Percentiles rank a stretch among this genome's conserved stretches.
Evolutionary conservation across 2,329 filamentous ascomycete genomes (phyloP).

Genomic region (Diaporthe sp.): DNA sequence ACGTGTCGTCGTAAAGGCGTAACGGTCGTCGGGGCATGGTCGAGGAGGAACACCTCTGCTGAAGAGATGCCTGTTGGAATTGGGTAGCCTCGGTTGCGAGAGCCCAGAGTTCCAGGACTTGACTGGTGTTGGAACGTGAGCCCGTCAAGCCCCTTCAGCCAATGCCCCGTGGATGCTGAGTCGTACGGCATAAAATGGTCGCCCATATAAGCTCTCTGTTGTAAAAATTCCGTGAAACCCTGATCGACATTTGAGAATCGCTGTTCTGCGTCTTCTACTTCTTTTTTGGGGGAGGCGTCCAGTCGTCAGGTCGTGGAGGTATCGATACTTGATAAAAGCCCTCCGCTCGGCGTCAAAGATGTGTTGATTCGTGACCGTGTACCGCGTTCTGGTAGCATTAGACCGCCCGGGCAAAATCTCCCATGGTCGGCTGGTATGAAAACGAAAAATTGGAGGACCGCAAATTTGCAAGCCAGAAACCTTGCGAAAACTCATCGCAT

Average conservation of each 20-base stretch:
- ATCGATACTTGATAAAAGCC: slow-evolving; percentile 18
- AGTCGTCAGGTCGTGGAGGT: slow-evolving; percentile 35
- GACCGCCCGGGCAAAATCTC: slow-evolving; percentile 9
- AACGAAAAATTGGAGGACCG: slow-evolving; percentile 13
- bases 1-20: slow-evolving; percentile 36
- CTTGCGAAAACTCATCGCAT: slow-evolving; percentile 21
- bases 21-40: slow-evolving; percentile 37
- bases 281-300: slow-evolving; percentile 16
- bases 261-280: slow-evolving; percentile 19
- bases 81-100: slow-evolving; percentile 32
- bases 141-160: slow-evolving; percentile 35
- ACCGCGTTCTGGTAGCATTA: slow-evolving; percentile 31
- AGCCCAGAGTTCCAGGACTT: slow-evolving; percentile 25
- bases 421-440: slow-evolving; percentile 21
- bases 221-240: slow-evolving; percentile 31
- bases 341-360: slow-evolving; percentile 28
- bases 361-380: slow-evolving; percentile 29
- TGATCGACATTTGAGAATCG: slow-evolving; percentile 27
- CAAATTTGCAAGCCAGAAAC: slow-evolving; percentile 15
- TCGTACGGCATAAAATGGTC: slow-evolving; percentile 38
- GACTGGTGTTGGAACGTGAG: slow-evolving; percentile 31
- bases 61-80: slow-evolving; percentile 30
- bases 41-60: slow-evolving; percentile 29
- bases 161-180: slow-evolving; percentile 35
- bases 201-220: slow-evolving; percentile 35